phyloP scores from a whole-genome alignment of 768 basidiomycete genomes.

The Boletus coccyginus region DNA sequence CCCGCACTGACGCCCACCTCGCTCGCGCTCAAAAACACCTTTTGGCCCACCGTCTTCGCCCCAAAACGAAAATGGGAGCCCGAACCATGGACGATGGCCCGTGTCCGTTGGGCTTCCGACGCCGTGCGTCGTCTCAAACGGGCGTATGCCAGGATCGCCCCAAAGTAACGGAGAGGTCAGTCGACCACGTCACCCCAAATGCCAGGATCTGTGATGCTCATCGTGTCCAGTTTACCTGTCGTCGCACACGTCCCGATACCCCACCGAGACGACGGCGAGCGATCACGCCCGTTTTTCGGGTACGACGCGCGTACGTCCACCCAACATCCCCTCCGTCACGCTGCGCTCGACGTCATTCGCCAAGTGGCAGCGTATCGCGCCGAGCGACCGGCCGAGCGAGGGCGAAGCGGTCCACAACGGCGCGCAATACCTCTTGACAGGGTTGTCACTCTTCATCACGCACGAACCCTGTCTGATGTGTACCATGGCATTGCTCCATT shows the following conservation, averaged over 20 bases:
- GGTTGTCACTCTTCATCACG: slow-evolving; percentile 79
- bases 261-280: slow-evolving; percentile 33
- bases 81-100: slow-evolving; percentile 63
- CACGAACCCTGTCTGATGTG: slow-evolving; percentile 99
- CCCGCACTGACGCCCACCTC: slow-evolving; percentile 69
- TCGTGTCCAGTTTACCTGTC: slow-evolving; percentile 60
- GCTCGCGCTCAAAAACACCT: slow-evolving; percentile 57
- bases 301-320: slow-evolving; percentile 70
- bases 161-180: slow-evolving; percentile 55
- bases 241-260: slow-evolving; percentile 67
- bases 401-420: slow-evolving; percentile 47
- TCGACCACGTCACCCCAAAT: not conserved
- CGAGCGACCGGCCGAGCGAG: slow-evolving; percentile 6
- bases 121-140: slow-evolving; percentile 56
- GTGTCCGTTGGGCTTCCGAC: slow-evolving; percentile 71
- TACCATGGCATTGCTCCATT: slow-evolving; percentile 93
- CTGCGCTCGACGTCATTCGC: slow-evolving; percentile 74
- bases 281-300: slow-evolving; percentile 44
- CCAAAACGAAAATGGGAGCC: slow-evolving; percentile 66
- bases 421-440: slow-evolving; percentile 84
- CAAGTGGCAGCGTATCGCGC: slow-evolving; percentile 58
- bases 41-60: slow-evolving; percentile 87
- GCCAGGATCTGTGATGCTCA: not conserved
- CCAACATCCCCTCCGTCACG: slow-evolving; percentile 80
- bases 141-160: slow-evolving; percentile 46